Evolutionary conservation across 139 green algal species (phyloP), one percentile per base, ranked within the genome.

Genomic region (Raphidocelis subcapitata): DNA sequence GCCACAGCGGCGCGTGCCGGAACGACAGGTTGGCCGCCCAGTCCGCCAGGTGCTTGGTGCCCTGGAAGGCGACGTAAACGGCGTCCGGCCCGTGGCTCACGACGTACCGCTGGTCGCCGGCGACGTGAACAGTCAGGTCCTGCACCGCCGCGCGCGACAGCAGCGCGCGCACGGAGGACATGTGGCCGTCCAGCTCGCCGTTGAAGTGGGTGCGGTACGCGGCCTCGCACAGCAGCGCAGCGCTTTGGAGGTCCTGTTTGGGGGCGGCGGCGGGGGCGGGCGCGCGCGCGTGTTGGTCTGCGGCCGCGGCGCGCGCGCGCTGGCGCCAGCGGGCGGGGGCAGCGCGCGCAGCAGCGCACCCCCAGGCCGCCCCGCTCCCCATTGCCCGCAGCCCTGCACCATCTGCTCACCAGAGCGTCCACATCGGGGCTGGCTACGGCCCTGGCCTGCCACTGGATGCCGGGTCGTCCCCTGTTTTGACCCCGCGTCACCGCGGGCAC

Each of bases 41-140:
- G 32, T 77, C 70, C 33, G 46, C 59, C 21, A 44, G 21, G 1
- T 37, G 29, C 46, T 60, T 77, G 46, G 70, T 77, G 20, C 70
- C 70, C 18, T 77, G 70, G 35, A 77, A 77, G 1, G 70, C 70
- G 12, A 77, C 70, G 35, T 77, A 77, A 24, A 77, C 41, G 2
- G 70, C 70, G 33, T 10, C 28, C 5, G 67, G 44, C 3, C 59
- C 52, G 18, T 77, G 59, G n/a, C 46, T 62, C 47, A 77, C 70
- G 24, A 77, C 32, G 32, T 70, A 77, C 26, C 70, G 63, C n/a
- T 77, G 70, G 12, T 62, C 61, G 23, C 70, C 70, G 32, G 70
- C 57, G 15, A 41, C 37, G 54, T 70, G 49, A 23, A 28, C 32
- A 8, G 49, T 41, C 2, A 77, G 33, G 29, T 69, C 16, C 2